A percentile compares a stretch with the other conserved stretches of the same genome.
Evolutionary conservation across 306 rosid species (phyloP).

Genomic region (Medicago ruthenica): DNA sequence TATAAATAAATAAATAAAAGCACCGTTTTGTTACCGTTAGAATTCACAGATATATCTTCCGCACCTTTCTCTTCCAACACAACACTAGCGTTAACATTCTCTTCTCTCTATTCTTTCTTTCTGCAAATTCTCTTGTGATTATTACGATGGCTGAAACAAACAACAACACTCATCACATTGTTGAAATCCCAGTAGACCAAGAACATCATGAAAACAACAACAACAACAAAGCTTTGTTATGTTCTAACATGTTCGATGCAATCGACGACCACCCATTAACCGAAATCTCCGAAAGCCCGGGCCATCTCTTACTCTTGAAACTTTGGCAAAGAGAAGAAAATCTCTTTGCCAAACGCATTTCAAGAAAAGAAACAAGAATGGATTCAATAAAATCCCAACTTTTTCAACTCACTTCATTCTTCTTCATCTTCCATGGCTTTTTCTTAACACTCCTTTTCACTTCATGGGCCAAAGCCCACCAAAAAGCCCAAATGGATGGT

Average conservation of each 20-base stretch:
- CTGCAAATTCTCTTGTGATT: neutral
- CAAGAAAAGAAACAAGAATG: constrained; percentile 62
- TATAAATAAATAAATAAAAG: neutral
- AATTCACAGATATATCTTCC: neutral
- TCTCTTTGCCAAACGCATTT: constrained; percentile 59
- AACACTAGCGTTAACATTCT: neutral
- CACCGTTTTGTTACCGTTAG: neutral
- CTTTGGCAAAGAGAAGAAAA: constrained; percentile 92
- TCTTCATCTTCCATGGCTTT: constrained; percentile 70
- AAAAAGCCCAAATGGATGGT: neutral
- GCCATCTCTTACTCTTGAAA: constrained; percentile 83
- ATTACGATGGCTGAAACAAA: constrained; percentile 65
- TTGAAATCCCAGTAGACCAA: constrained; percentile 78
- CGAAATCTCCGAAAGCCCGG: constrained; percentile 80
- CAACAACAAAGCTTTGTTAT: constrained; percentile 38
- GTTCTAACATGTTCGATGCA: constrained; percentile 54
- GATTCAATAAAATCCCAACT: constrained; percentile 60
- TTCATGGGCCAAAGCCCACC: constrained; percentile 47
- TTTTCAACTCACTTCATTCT: constrained; percentile 73
- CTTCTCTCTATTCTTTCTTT: neutral
- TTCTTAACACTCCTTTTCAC: constrained; percentile 74
- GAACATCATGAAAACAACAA: constrained; percentile 51
- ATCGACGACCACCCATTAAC: constrained; percentile 83
- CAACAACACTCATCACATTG: constrained; percentile 69
- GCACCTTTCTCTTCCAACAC: neutral